Percentiles rank a stretch among this genome's conserved stretches.
phyloP scores from a whole-genome alignment of 768 basidiomycete species.

The Trametes sanguinea region DNA sequence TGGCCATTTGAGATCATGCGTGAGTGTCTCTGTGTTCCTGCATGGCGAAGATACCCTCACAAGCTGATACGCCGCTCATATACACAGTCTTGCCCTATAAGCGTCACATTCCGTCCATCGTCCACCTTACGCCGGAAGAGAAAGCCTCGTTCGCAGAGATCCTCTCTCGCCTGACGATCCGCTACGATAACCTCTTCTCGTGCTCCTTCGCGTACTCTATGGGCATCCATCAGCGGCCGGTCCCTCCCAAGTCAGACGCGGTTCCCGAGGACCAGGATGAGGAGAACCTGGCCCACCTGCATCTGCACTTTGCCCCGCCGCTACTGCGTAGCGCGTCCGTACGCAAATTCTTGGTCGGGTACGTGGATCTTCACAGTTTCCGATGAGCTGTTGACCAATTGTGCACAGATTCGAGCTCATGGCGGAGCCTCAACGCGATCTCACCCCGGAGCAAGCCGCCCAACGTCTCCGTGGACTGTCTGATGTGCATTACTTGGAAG shows the following conservation, averaged over 20 bases:
- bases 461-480: constrained; percentile 53
- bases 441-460: constrained; percentile 89
- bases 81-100: constrained; percentile 69
- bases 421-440: constrained; percentile 87
- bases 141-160: constrained; percentile 63
- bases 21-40: constrained; percentile 33
- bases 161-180: constrained; percentile 62
- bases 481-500: constrained; percentile 62
- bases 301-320: constrained; percentile 87
- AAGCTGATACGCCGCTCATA: background rate
- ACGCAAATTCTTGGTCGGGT: constrained; percentile 91
- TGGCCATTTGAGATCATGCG: constrained; percentile 90
- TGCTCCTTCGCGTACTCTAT: constrained; percentile 94
- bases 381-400: background rate
- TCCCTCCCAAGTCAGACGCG: constrained; percentile 41
- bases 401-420: constrained; percentile 77
- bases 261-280: constrained; percentile 40
- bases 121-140: constrained; percentile 62
- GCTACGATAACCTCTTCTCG: constrained; percentile 78
- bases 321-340: constrained; percentile 79
- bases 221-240: constrained; percentile 88
- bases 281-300: constrained; percentile 69
- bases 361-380: constrained; percentile 28
- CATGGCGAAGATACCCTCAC: background rate
- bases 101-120: constrained; percentile 75